Evolutionary conservation across 176 grass and related monocot genomes (phyloP).

Genomic region (Dendrocalamus sinicus): DNA sequence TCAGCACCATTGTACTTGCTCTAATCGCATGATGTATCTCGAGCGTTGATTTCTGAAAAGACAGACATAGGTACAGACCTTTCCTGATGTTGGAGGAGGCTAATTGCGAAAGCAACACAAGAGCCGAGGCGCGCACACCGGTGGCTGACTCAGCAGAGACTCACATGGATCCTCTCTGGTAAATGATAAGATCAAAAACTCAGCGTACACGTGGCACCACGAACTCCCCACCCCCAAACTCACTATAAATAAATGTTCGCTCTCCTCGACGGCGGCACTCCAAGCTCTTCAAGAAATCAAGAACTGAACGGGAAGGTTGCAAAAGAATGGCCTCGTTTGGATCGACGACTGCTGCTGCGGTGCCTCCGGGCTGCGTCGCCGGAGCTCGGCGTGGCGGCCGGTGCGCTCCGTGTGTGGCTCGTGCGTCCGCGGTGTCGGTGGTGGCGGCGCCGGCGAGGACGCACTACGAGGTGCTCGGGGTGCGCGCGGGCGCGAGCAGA

Average conservation of each 20-base stretch:
- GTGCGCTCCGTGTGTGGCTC: background rate
- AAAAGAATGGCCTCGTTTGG: conserved; percentile 21
- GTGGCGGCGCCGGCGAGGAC: conserved; percentile 3
- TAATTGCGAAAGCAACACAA: conserved; percentile 1
- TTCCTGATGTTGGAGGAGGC: too few relatives aligned
- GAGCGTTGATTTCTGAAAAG: too few relatives aligned
- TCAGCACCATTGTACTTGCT: too few relatives aligned
- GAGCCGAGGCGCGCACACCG: background rate
- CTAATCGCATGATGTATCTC: background rate
- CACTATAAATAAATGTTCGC: conserved; percentile 23
- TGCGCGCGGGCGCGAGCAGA: conserved; percentile 42
- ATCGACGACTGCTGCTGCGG: background rate
- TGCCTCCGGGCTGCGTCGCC: background rate
- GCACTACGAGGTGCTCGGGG: conserved; percentile 76
- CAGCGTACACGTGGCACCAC: background rate
- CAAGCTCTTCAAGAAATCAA: background rate
- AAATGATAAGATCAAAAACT: conserved; percentile 42
- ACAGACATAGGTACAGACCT: too few relatives aligned
- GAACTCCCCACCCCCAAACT: background rate
- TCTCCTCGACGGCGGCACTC: background rate
- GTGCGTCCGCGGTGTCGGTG: background rate
- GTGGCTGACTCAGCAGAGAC: conserved; percentile 27
- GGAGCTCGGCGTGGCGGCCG: background rate
- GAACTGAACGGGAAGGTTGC: background rate
- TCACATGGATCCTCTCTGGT: background rate